Base-by-base conservation (phyloP, 176 grass and related monocot species). In the Cenchrus americanus region DNA sequence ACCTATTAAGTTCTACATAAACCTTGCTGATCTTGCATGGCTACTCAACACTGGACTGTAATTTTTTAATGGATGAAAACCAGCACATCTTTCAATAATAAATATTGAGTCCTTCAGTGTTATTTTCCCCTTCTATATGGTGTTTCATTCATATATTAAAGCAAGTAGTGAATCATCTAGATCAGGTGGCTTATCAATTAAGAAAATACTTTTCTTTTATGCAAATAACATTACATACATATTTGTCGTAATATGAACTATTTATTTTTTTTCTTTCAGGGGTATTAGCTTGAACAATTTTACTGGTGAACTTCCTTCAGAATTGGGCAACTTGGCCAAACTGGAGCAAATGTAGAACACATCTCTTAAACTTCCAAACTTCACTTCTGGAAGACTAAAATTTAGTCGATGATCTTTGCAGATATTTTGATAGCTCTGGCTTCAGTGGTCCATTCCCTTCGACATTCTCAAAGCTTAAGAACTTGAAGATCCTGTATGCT, bases 361-460 rank as follows among this genome's bases (percentile, higher is more conserved):
- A 6, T 26, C 26, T 73, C 34, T 59, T 2, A 11, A 22, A 61
- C 64, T 34, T 13, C 46, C 68, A 88, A 77, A 84, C 60, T 15
- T 37, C 8, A 17, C 18, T 66, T 66, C 22, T 67, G 1, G 57
- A 75, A 2, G 0, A 55, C 21, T 6, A 55, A 5, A 55, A 10
- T 21, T 43, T 23, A 1, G 13, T 43, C 49, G 63, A 9, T 0
- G 2, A 67, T 30, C 10, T 84, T 61, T 87, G 77, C 48, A 97
- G 90, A 75, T 94, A 94, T 50, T 26, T 92, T 14, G 43, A 73
- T 64, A 97, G 94, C 84, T 84, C 83, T 87, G 94, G 94, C 54
- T 79, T 92, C 58, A 88, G 67, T 0, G 94, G 88, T 78, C 85
- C 89, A 12, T 41, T 97, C 52, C 94, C 92, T 77, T 78, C 72